phyloP scores from a whole-genome alignment of 2,329 filamentous ascomycete genomes.

The Elsinoe necatrix region DNA sequence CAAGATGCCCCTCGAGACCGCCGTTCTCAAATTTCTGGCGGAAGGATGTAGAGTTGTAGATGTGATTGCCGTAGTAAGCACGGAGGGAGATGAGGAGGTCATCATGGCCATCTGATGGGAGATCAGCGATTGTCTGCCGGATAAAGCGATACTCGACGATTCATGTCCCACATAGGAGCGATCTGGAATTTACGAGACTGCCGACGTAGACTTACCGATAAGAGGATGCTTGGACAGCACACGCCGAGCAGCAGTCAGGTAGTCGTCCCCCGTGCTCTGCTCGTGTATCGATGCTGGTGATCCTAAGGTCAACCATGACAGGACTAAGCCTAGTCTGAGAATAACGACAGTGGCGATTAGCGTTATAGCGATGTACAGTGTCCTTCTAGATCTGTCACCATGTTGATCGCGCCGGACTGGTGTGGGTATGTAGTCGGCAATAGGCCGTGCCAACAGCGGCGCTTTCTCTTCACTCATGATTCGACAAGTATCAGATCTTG shows the following conservation, averaged over 20 bases:
- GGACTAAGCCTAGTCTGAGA: neutral
- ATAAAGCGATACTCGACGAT: too few relatives aligned
- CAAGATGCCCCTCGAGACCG: constrained; percentile 61
- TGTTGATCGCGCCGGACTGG: neutral
- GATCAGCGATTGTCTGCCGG: neutral
- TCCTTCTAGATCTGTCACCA: neutral
- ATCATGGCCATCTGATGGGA: constrained; percentile 70
- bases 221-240: constrained; percentile 10
- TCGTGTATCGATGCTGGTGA: neutral
- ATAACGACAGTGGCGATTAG: neutral
- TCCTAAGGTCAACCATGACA: neutral
- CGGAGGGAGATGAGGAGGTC: constrained; percentile 73
- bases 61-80: constrained; percentile 60
- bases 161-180: too few relatives aligned
- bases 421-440: neutral
- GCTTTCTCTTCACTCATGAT: constrained; percentile 1
- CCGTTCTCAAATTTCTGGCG: constrained; percentile 65
- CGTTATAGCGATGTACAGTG: neutral
- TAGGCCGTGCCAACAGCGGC: neutral
- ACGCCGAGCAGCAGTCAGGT: neutral
- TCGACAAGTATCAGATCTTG: too few relatives aligned
- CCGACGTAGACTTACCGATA: neutral
- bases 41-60: constrained; percentile 58
- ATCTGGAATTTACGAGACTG: neutral
- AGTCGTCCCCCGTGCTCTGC: neutral